phyloP scores from a whole-genome alignment of 208 protist species.

The Trypanosoma melophagium region DNA sequence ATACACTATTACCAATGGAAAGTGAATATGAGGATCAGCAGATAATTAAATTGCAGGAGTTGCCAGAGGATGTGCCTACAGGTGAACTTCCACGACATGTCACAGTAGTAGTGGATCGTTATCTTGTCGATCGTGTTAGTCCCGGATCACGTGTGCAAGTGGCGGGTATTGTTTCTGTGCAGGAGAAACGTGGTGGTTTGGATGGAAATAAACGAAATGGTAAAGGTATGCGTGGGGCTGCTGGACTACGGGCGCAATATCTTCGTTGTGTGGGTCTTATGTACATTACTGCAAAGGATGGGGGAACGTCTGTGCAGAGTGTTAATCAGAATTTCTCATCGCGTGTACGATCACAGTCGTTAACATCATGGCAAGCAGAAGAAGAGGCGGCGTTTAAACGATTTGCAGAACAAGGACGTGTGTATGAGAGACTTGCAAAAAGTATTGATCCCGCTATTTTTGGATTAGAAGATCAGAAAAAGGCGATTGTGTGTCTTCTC shows the following conservation, averaged over 20 bases:
- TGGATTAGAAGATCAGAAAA: constrained; percentile 97
- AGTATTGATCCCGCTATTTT: constrained; percentile 98
- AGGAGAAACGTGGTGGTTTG: constrained; percentile 69
- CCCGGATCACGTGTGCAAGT: constrained; percentile 98
- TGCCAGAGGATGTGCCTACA: constrained; percentile 93
- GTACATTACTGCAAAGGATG: constrained; percentile 54
- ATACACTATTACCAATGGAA: constrained; percentile 91
- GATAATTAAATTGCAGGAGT: constrained; percentile 93
- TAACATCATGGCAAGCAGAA: constrained; percentile 81
- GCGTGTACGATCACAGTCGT: constrained; percentile 74
- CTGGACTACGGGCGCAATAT: constrained; percentile 89
- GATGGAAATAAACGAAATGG: constrained; percentile 37
- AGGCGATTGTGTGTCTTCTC: constrained; percentile 94
- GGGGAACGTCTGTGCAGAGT: constrained; percentile 53
- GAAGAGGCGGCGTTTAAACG: constrained; percentile 90
- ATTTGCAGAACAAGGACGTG: constrained; percentile 72
- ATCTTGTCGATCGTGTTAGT: constrained; percentile 91
- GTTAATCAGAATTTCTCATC: constrained; percentile 91
- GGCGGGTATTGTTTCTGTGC: constrained; percentile 80
- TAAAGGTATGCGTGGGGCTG: constrained; percentile 45
- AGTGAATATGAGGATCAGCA: constrained; percentile 94
- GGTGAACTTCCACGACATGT: constrained; percentile 92
- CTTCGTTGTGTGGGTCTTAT: constrained; percentile 88
- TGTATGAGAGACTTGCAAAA: constrained; percentile 94
- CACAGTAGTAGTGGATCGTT: constrained; percentile 87